Evolutionary conservation across 1,139 yeast species (phyloP), one percentile per base, ranked within the genome.

Genomic region (Ogataea hybrid): DNA sequence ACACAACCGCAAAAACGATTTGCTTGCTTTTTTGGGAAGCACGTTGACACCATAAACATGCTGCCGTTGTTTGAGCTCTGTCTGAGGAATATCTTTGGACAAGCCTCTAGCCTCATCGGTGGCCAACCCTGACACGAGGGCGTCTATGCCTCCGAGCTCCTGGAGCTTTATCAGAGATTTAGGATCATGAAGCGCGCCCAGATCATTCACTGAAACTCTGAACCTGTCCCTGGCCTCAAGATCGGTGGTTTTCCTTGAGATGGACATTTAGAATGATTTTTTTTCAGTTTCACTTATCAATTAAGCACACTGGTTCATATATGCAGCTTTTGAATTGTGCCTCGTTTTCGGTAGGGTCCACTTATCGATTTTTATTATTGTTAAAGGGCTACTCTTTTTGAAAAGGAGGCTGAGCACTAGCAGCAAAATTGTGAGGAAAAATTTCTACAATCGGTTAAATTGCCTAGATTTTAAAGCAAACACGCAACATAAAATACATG

Each of bases 1-100:
- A 56, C 94, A 82, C 34, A 94, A 71, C 43, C 63, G 60, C 39
- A 83, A 68, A 49, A 94, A 81, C 3, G 86, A 70, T 61, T 85
- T 87, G 7, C 82, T 74, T 16, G 75, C 70, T 52, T 77, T 76
- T 43, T 78, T 80, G 0, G 97, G 97, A 27, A 94, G 62, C 27
- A 59, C 64, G 61, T 92, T 92, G 20, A 62, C 65, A 23, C 96
- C 96, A 61, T 77, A 94, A 15, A 61, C 63, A 14, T 58, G 50
- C 9, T 54, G 54, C 37, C 96, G 67, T 15, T 48, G 53, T 11
- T 57, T 49, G 11, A 54, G 28, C 15, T 63, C 61, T 14, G 60
- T 52, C 39, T 69, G 64, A 9, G 58, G 40, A 7, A 58, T 60
- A 28, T 44, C 21, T 5, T 33, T 12, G 15, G 67, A 54, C 12